These are phyloP conservation scores for Margaritispora aquatica DNA, from an alignment of 495 filamentous ascomycete genomes.

Conservation along the genomic window DNA sequence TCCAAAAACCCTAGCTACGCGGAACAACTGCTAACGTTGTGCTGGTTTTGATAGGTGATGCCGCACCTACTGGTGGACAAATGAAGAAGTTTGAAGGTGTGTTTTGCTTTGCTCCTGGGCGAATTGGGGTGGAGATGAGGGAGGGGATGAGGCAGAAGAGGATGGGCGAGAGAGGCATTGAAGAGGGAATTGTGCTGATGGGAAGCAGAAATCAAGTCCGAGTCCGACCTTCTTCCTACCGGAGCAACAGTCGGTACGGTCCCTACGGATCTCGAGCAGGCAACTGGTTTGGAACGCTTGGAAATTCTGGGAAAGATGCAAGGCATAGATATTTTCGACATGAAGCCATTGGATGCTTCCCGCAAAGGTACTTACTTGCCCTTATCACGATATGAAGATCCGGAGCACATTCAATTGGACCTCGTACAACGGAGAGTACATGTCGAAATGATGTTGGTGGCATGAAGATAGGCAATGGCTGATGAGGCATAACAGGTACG, in stretches of 20 bases:
- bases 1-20: slow-evolving; percentile 36
- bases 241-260: slow-evolving; percentile 78
- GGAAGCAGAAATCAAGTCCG: slow-evolving; percentile 68
- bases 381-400: too few relatives aligned
- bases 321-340: slow-evolving; percentile 96
- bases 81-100: slow-evolving; percentile 26
- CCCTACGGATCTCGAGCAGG: slow-evolving; percentile 87
- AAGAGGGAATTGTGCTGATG: background rate
- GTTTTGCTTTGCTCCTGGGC: background rate
- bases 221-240: slow-evolving; percentile 75
- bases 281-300: slow-evolving; percentile 95
- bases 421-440: too few relatives aligned
- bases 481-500: slow-evolving; percentile 55
- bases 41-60: slow-evolving; percentile 19
- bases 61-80: slow-evolving; percentile 16
- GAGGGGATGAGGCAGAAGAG: background rate
- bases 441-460: too few relatives aligned
- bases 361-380: slow-evolving; percentile 57
- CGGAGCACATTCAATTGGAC: too few relatives aligned
- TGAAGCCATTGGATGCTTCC: slow-evolving; percentile 89
- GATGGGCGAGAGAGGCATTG: background rate
- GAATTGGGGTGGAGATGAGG: background rate
- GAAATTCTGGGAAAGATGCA: slow-evolving; percentile 99
- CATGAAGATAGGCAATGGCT: background rate
- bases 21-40: background rate